Base-by-base conservation (phyloP, 371 early-diverging fungal genomes). In the Batkoa obscura region DNA sequence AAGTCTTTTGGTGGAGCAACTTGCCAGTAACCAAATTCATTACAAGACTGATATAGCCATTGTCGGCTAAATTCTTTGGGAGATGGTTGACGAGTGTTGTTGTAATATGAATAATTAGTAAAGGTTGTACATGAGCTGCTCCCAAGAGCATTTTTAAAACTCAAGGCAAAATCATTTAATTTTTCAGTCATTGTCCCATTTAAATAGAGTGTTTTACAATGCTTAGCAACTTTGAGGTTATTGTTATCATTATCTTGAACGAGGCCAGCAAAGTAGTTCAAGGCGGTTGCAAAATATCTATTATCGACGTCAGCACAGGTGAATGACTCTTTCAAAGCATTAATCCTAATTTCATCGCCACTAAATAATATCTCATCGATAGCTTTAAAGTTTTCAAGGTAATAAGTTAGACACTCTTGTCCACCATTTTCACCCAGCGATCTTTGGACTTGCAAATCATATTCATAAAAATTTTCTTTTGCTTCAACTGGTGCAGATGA, bases 21-120 rank as follows among this genome's bases (percentile, higher is more conserved):
- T 64, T 78, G 79, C 72, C 75, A 76, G 62, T 73, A 83, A 9
- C 77, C 83, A 50, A 75, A 83, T 62, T 84, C 76, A 23, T 73
- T 78, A 62, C 85, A 84, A 2, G 69, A 67, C 59, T 84, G 57
- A 12, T 50, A 57, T 10, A 12, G 37, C 57, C 57, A 57, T 43
- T 55, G 41, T 73, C 73, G 0, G 56, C 12, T 2, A n/a, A 4
- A 31, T 5, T 6, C 5, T 13, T 6, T 4, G 8, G 45, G 15
- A 23, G 15, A 15, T 12, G 45, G 45, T 6, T 45, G 52, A 9
- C 52, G 52, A 15, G 9, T 13, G 33, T 34, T 3, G 3, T 3
- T 3, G 17, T 23, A 23, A 23, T 23, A 23, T 23, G 42, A 42
- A 42, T 42, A n/a, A n/a, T 9, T n/a, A 12, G n/a, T n/a, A 42